Evolutionary conservation across 768 basidiomycete genomes (phyloP).

Genomic region (Pleurotus djamor): DNA sequence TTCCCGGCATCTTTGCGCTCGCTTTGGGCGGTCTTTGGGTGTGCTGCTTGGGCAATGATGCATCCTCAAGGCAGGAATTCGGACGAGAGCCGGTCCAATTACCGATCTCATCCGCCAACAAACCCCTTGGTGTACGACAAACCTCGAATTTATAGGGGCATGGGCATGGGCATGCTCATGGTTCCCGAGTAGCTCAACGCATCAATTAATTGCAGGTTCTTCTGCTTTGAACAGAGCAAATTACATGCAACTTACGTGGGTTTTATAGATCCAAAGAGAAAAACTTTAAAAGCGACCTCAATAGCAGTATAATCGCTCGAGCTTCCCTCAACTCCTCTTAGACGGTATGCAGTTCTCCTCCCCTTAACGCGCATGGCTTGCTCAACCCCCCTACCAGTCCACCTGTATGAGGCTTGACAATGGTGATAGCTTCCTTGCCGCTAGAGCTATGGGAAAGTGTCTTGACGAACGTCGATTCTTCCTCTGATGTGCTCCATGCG

Average conservation of each 20-base stretch:
- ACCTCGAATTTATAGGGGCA: not conserved
- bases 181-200: not conserved
- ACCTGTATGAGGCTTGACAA: too few relatives aligned
- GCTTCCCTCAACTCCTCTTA: too few relatives aligned
- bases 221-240: not conserved
- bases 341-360: too few relatives aligned
- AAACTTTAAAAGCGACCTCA: not conserved
- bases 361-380: too few relatives aligned
- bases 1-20: too few relatives aligned
- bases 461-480: not conserved
- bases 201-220: not conserved
- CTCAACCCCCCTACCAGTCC: too few relatives aligned
- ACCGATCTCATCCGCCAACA: not conserved
- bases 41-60: not conserved
- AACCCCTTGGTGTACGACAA: too few relatives aligned
- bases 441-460: constrained; percentile 1
- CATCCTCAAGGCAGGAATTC: not conserved
- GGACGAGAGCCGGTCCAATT: not conserved
- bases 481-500: not conserved
- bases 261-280: not conserved
- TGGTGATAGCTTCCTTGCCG: not conserved
- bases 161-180: not conserved
- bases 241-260: not conserved
- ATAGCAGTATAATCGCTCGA: not conserved
- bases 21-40: too few relatives aligned